phyloP scores from a whole-genome alignment of 1,284 basidiomycete species.

The Ganoderma boninense region DNA sequence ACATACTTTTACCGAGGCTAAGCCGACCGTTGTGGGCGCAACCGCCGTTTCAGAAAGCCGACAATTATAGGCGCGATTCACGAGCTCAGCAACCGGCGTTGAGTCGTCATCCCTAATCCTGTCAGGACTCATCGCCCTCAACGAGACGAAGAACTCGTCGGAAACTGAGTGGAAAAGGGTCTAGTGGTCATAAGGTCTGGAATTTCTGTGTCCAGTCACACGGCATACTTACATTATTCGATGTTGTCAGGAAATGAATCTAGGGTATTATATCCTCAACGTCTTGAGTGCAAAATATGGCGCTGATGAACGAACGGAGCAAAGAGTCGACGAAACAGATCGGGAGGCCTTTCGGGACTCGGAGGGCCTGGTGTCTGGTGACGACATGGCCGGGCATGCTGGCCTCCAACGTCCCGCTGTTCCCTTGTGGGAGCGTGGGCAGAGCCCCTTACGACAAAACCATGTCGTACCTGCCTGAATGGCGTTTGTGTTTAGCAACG shows the following conservation, averaged over 20 bases:
- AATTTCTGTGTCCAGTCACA: background rate
- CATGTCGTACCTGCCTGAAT: background rate
- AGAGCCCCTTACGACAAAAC: background rate
- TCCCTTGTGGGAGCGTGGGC: conserved; percentile 1
- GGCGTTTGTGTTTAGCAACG: conserved; percentile 1
- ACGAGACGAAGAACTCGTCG: background rate
- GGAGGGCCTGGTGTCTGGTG: conserved; percentile 4
- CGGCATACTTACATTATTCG: background rate
- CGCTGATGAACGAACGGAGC: background rate
- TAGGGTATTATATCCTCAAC: background rate
- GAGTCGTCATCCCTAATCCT: conserved; percentile 1
- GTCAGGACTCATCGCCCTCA: background rate
- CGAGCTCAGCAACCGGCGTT: background rate
- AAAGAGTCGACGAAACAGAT: background rate
- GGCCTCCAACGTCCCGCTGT: background rate
- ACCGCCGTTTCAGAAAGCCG: conserved; percentile 2
- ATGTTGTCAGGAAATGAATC: background rate
- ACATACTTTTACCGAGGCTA: background rate
- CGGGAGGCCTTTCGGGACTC: background rate
- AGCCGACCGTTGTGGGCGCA: background rate
- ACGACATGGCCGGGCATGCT: background rate
- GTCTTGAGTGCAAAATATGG: background rate
- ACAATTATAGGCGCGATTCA: background rate
- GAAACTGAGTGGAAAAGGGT: background rate
- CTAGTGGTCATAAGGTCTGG: background rate